These are phyloP conservation scores for Prinsepia uniflora DNA, from an alignment of 306 rosid genomes.

Conservation along the genomic window DNA sequence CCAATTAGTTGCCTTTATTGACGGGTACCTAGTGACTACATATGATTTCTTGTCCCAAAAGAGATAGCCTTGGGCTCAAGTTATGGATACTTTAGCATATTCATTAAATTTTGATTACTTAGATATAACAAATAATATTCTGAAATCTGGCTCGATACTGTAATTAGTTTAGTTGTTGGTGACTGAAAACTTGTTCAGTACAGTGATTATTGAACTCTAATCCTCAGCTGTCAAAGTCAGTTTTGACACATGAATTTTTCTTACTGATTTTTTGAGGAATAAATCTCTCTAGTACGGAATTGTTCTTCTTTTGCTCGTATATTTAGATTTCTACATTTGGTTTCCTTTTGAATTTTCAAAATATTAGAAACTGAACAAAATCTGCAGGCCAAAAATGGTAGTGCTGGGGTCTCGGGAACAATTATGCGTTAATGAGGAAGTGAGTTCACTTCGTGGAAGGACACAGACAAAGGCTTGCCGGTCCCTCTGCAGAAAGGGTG, in stretches of 20 bases:
- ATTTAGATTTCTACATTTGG: neutral
- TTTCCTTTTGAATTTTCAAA: conserved; percentile 13
- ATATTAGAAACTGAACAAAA: conserved; percentile 11
- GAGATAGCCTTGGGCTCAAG: neutral
- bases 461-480: conserved; percentile 79
- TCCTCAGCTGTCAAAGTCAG: neutral
- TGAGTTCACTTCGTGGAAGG: conserved; percentile 68
- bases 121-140: neutral
- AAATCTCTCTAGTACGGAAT: neutral
- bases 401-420: conserved; percentile 95
- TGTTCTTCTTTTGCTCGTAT: neutral
- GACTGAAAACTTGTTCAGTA: neutral
- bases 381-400: conserved; percentile 83
- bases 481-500: conserved; percentile 48
- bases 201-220: conserved; percentile 9
- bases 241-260: neutral
- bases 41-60: conserved; percentile 1
- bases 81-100: conserved; percentile 2
- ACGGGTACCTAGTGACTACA: neutral
- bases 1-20: neutral
- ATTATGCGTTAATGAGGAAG: conserved; percentile 83
- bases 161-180: conserved; percentile 3
- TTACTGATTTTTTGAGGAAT: neutral
- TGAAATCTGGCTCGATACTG: neutral
- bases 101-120: neutral